phyloP scores from a whole-genome alignment of 2,329 filamentous ascomycete genomes.

The Ascosphaera apis region DNA sequence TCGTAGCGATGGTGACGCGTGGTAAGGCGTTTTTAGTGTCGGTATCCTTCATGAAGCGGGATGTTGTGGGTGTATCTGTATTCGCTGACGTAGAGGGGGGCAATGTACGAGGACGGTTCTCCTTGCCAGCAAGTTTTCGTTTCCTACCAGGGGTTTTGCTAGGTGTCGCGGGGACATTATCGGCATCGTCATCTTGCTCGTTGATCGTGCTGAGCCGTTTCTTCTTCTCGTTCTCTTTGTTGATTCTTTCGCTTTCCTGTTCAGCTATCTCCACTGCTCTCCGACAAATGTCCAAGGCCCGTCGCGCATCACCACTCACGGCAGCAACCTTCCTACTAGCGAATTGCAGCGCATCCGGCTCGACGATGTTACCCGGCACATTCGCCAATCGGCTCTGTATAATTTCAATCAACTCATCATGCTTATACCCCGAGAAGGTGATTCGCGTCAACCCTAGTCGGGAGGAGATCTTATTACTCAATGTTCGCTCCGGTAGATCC shows the following conservation, averaged over 20 bases:
- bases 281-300: slow-evolving; percentile 84
- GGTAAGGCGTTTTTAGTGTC: slow-evolving; percentile 11
- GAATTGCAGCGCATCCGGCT: slow-evolving; percentile 84
- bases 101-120: neutral
- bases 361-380: slow-evolving; percentile 72
- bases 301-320: slow-evolving; percentile 78
- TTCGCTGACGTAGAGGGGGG: neutral
- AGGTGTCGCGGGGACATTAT: slow-evolving; percentile 20
- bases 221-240: slow-evolving; percentile 3
- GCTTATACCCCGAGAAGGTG: slow-evolving; percentile 90
- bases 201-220: slow-evolving; percentile 1
- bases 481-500: slow-evolving; percentile 84
- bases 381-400: slow-evolving; percentile 83
- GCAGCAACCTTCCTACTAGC: slow-evolving; percentile 90
- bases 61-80: neutral
- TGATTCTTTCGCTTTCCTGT: slow-evolving; percentile 30
- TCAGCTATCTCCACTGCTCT: slow-evolving; percentile 90
- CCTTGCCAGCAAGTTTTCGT: neutral
- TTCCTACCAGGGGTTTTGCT: slow-evolving; percentile 18
- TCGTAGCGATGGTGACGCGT: slow-evolving; percentile 72
- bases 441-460: slow-evolving; percentile 76
- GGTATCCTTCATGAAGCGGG: neutral
- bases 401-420: slow-evolving; percentile 92
- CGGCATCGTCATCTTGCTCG: slow-evolving; percentile 11
- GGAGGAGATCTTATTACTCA: slow-evolving; percentile 97